These are phyloP conservation scores for Bipolaris gigantea DNA, from an alignment of 2,329 filamentous ascomycete species.

Conservation along the genomic window DNA sequence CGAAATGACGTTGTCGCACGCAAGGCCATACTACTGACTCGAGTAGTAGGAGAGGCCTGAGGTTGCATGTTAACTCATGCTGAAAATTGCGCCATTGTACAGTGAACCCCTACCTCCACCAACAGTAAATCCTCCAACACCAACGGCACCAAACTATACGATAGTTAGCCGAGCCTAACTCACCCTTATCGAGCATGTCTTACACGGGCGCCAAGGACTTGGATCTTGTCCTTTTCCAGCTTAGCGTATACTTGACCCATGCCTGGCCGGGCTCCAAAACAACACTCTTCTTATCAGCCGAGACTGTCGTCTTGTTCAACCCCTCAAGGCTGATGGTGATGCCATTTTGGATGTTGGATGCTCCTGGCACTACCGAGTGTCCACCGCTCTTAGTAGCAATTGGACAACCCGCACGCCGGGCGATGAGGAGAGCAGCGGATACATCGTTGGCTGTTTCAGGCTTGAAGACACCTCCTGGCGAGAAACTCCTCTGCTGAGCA, in stretches of 20 bases:
- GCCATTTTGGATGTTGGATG: constrained; percentile 47
- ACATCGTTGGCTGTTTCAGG: constrained; percentile 16
- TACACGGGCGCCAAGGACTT: constrained; percentile 37
- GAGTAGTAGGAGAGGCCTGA: constrained; percentile 33
- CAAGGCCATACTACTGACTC: constrained; percentile 25
- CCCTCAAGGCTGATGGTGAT: constrained; percentile 49
- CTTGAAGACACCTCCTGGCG: constrained; percentile 22
- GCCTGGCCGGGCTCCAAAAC: constrained; percentile 38
- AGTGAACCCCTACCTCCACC: constrained; percentile 21
- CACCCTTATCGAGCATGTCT: neutral
- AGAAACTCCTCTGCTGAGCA: constrained; percentile 17
- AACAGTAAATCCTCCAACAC: constrained; percentile 28
- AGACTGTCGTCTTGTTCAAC: constrained; percentile 33
- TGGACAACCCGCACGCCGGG: constrained; percentile 32
- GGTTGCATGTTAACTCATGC: neutral
- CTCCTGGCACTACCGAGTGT: constrained; percentile 46
- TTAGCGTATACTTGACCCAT: constrained; percentile 43
- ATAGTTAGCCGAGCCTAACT: neutral
- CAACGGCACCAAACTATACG: constrained; percentile 18
- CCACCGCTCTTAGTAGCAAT: constrained; percentile 52
- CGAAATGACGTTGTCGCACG: constrained; percentile 39
- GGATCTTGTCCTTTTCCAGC: constrained; percentile 26
- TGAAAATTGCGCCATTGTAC: neutral
- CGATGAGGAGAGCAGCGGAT: constrained; percentile 16
- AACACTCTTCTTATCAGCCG: constrained; percentile 29